Evolutionary conservation across 2,329 filamentous ascomycete genomes (phyloP).

Genomic region (Lachnellula occidentalis): DNA sequence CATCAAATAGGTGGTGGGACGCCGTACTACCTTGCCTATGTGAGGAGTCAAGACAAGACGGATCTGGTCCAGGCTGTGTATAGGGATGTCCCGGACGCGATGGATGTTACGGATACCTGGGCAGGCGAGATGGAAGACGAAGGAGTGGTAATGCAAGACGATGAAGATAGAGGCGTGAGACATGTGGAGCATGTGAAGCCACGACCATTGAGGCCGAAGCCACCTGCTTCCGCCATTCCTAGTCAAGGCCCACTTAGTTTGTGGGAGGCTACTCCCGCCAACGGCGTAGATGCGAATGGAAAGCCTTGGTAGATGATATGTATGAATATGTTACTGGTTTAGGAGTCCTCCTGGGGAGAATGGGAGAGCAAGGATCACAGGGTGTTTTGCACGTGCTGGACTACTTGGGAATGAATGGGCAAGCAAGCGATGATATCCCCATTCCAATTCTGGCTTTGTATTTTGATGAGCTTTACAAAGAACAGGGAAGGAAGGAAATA

Average conservation of each 20-base stretch:
- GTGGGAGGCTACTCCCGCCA: not conserved
- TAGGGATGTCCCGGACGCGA: slow-evolving; percentile 33
- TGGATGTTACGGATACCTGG: slow-evolving; percentile 8
- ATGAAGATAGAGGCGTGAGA: slow-evolving; percentile 1
- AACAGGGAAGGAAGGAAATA: too few species aligned
- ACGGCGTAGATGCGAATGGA: slow-evolving; percentile 10
- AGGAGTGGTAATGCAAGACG: slow-evolving; percentile 10
- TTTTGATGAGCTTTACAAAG: not conserved
- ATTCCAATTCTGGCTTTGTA: not conserved
- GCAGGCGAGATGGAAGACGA: slow-evolving; percentile 3
- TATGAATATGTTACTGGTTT: not conserved
- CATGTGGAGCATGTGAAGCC: slow-evolving; percentile 22
- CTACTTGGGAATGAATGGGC: not conserved
- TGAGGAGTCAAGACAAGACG: slow-evolving; percentile 61
- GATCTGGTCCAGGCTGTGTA: slow-evolving; percentile 53
- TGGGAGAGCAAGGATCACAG: not conserved
- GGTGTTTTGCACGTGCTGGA: not conserved
- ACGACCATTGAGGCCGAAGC: slow-evolving; percentile 21
- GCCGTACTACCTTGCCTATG: slow-evolving; percentile 79
- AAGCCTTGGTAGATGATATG: slow-evolving; percentile 7
- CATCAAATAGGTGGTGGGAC: slow-evolving; percentile 63
- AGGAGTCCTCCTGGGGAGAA: not conserved
- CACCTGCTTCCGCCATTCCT: not conserved
- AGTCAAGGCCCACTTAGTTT: not conserved
- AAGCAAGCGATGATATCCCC: not conserved